Base-by-base conservation (phyloP, 257 asterid species). In the Ilex aquifolium region DNA sequence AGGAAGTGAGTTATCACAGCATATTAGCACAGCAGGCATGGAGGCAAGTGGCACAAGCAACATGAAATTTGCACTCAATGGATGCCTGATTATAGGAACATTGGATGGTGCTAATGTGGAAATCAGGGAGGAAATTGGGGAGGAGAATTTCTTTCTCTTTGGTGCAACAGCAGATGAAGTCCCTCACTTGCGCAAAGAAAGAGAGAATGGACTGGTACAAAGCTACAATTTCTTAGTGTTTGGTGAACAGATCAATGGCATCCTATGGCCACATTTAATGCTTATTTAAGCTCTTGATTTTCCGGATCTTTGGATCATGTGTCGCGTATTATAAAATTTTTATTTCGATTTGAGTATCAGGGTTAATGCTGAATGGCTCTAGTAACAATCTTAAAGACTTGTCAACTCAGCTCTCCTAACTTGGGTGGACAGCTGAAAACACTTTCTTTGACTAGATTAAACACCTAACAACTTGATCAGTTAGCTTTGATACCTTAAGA, bases 11-110 rank as follows among this genome's bases (percentile, higher is more conserved):
- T 72, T 93, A 66, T 93, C 99, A 31, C 99, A 93, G 75, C 99
- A 93, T 69, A 90, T 93, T 72, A 93, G 99, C 66, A 93, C 99
- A 60, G 97, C 97, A 42, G 99, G 99, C 65, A 93, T 93, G 99
- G 99, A 93, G 76, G 99, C 99, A 59, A 93, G 99, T 79, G 99
- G 99, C 57, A 93, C 99, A 59, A 93, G 99, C 82, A 93, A 93
- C 79, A 90, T 93, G 99, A 93, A 93, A 73, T 93, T 93, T 72
- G 88, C 99, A 50, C 95, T 93, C 30, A 93, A 93, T 58, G 99
- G 99, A 62, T 93, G 97, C 82, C 95, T 93, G 72, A 90, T 93
- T 30, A 80, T 93, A 17, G 99, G 99, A 73, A 93, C 99, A 67
- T 81, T 93, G 3, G 99, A 93, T 72, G 99, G 99, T 27, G 99